Base-by-base conservation (phyloP, 108 stramenopile genomes). In the Ochromonas danica region DNA sequence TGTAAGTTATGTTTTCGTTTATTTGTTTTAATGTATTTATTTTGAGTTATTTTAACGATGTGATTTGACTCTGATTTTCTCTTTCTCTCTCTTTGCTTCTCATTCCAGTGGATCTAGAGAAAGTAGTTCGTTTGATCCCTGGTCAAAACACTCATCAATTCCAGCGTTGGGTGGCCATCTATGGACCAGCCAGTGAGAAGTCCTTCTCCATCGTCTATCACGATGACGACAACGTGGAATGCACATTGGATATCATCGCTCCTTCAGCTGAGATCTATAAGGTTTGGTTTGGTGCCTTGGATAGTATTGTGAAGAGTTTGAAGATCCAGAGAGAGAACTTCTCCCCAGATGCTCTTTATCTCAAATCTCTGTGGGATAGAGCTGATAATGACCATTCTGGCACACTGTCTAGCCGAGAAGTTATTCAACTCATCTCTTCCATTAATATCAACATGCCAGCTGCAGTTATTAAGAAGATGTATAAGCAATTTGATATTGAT, bases 401-500 rank as follows among this genome's bases (percentile, higher is more conserved):
- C 42, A 81, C 40, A n/a, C 78, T 86, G 30, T 42, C 78, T 35
- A 74, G 36, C 39, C 84, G 82, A 81, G 85, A 86, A 78, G 74
- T 86, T 39, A 70, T 85, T 14, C 22, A 41, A 35, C 79, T 86
- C 27, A 78, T 86, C 42, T 67, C 79, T 72, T 78, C 39, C 75
- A 81, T 86, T 22, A 81, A 80, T 33, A 43, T 82, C 10, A 41
- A 62, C 71, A 35, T 61, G 36, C 67, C 75, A 14, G 51, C 78
- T 57, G 30, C 39, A 31, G 80, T 78, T 33, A 81, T 87, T 35
- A 51, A 35, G 75, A 27, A 30, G n/a, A 79, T 80, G 61, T 80
- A 87, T 61, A 28, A 35, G 42, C 41, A 85, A 79, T 63, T 88
- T 40, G 88, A 88, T 81, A 25, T 57, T 17, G 87, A 88, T 81